Percentiles rank a stretch among this genome's conserved stretches.
Conservation (phyloP, 768 basidiomycete species). For the Lactifluus volemus region DNA sequence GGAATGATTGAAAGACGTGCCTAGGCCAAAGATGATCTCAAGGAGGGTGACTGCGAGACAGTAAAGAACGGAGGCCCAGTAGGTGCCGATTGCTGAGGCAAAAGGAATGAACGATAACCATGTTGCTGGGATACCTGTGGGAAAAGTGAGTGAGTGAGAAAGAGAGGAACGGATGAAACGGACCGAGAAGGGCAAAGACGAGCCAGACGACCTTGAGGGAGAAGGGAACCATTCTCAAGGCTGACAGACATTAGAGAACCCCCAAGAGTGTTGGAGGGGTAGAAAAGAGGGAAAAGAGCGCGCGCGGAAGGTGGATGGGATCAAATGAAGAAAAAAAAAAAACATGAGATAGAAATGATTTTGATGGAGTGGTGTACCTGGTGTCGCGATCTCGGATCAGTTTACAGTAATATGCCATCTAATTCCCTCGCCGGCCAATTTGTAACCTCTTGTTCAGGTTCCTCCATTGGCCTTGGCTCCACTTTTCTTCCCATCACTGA, state of each 20-base stretch:
- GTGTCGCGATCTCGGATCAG: not conserved
- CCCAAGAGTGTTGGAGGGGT: not conserved
- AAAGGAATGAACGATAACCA: conserved; percentile 42
- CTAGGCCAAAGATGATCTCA: conserved; percentile 51
- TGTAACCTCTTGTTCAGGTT: conserved; percentile 14
- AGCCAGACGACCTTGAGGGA: conserved; percentile 18
- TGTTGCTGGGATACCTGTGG: conserved; percentile 10
- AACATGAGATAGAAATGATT: not conserved
- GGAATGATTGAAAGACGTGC: conserved; percentile 27
- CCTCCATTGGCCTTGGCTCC: conserved; percentile 12
- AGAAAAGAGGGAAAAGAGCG: not conserved
- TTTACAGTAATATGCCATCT: not conserved
- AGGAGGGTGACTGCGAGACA: conserved; percentile 41
- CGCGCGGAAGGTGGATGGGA: not conserved
- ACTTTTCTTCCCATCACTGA: conserved; percentile 35
- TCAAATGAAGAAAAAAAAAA: not conserved
- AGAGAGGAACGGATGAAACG: not conserved
- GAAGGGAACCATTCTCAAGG: conserved; percentile 5
- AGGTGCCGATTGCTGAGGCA: conserved; percentile 33
- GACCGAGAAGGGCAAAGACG: conserved; percentile 11
- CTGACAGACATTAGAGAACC: not conserved
- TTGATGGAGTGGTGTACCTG: not conserved
- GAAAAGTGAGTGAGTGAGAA: not conserved
- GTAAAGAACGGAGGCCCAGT: conserved; percentile 44
- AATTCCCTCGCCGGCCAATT: not conserved